phyloP scores from a whole-genome alignment of 78 protist species.

The Dictyostelium firmibasis region DNA sequence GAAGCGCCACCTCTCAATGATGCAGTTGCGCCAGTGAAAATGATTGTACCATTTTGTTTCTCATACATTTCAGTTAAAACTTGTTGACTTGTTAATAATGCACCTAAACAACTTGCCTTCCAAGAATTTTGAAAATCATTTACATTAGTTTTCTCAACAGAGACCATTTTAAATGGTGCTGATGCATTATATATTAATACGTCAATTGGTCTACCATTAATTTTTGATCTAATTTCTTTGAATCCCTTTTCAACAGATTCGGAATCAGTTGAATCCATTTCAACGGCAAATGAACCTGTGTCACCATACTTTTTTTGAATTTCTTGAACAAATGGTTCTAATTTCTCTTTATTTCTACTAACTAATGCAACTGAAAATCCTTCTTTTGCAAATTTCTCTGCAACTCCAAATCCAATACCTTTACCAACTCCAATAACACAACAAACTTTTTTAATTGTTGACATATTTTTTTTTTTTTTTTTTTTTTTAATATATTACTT shows the following conservation, averaged over 20 bases:
- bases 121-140: slow-evolving; percentile 25
- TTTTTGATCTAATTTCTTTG: background rate
- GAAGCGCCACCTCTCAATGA: slow-evolving; percentile 59
- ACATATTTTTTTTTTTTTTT: background rate
- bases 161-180: background rate
- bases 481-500: background rate
- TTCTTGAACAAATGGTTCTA: background rate
- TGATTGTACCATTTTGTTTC: slow-evolving; percentile 66
- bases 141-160: slow-evolving; percentile 14
- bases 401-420: slow-evolving; percentile 53
- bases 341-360: slow-evolving; percentile 24
- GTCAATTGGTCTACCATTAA: background rate
- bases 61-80: slow-evolving; percentile 64
- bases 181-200: slow-evolving; percentile 43
- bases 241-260: slow-evolving; percentile 24
- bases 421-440: slow-evolving; percentile 62
- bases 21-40: slow-evolving; percentile 86
- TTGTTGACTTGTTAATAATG: slow-evolving; percentile 51
- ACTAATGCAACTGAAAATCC: slow-evolving; percentile 59
- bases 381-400: slow-evolving; percentile 61
- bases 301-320: background rate
- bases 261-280: background rate
- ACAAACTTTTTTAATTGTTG: slow-evolving; percentile 30
- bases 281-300: background rate
- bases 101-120: slow-evolving; percentile 39